Base-by-base conservation (phyloP, 2,329 filamentous ascomycete genomes). In the Mariannaea sp. region DNA sequence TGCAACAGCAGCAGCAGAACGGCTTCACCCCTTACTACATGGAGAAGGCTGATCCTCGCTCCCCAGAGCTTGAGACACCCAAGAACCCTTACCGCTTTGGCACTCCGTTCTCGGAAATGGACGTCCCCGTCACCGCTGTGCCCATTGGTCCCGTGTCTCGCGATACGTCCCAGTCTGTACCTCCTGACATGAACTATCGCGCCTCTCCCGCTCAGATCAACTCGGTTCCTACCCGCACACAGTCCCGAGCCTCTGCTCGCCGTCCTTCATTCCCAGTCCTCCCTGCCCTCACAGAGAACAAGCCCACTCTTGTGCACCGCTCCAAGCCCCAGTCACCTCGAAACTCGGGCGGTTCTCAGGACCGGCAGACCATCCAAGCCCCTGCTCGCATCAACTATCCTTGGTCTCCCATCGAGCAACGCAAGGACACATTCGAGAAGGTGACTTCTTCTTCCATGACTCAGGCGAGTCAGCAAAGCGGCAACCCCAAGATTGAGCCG, bases 21-120 rank as follows among this genome's bases (percentile, higher is more conserved):
- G 64, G 66, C 16, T 81, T 82, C 64, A 64, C 75, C 9, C 79
- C 80, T 3, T 79, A 82, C 56, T 74, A 71, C 41, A 83, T 83
- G 80, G 75, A 80, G 12, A 77, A 75, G 60, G 75, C 67, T 2
- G 77, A 79, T 47, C 75, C 81, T 3, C 65, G 76, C 40, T 82
- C 81, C 4, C 79, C 80, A 9, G 83, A 85, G 13, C 74, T 84
- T 50, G 78, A 80, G 57, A 82, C 87, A 3, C 79, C 81, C 0
- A 67, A 53, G 35, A 82, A 78, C 16, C 77, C 87, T 35, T 92
- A 92, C 73, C 85, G 89, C 49, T 87, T 90, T 59, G 87, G 85
- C n/a, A 95, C 90, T 0, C 92, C 92, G 13, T 89, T 92, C 70
- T 96, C 92, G 2, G 92, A 96, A 67, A 87, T 93, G 80, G 93